Evolutionary conservation across 257 asterid species (phyloP), one percentile per base, ranked within the genome.

Genomic region (Rauvolfia tetraphylla): DNA sequence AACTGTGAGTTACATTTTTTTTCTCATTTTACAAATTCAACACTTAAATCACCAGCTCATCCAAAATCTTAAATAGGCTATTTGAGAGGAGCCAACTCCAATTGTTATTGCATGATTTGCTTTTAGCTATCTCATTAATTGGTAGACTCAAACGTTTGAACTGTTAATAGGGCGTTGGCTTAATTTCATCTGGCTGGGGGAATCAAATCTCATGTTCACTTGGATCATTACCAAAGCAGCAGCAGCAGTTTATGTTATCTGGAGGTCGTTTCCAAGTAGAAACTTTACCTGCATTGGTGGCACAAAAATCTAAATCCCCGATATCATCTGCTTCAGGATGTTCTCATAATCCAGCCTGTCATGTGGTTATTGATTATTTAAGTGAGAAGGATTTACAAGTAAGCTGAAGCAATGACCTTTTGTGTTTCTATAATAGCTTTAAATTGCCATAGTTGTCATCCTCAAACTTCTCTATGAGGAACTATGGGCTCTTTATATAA

Each of bases 311-410:
- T 13, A 69, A 77, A 29, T 51, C 75, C 44, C 75, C 77, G 57
- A 48, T 39, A 44, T 73, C 77, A 33, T 27, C 73, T 48, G 42
- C 56, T 66, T 39, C 71, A 65, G 77, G 48, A 75, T 73, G 66
- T 75, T 38, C 77, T 33, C 29, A 56, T 22, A 78, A 48, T 68
- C 25, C 31, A 25, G 73, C 34, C 34, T 36, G 51, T 74, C 80
- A 69, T 63, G 39, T 53, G 63, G 54, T 54, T 41, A 63, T 73
- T 61, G 73, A 48, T 62, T 76, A 72, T 51, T 73, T 76, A 49
- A 78, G 59, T 53, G 75, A 54, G 54, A 80, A 74, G 54, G 72
- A 61, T 59, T 48, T 75, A 74, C 76, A 48, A 25, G 85, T 87
- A 79, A 84, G 87, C 48, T 75, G 23, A 70, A 66, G 36, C 13